Evolutionary conservation across 129 eudicot genomes (phyloP).

Genomic region (Pulicaria dysenterica): DNA sequence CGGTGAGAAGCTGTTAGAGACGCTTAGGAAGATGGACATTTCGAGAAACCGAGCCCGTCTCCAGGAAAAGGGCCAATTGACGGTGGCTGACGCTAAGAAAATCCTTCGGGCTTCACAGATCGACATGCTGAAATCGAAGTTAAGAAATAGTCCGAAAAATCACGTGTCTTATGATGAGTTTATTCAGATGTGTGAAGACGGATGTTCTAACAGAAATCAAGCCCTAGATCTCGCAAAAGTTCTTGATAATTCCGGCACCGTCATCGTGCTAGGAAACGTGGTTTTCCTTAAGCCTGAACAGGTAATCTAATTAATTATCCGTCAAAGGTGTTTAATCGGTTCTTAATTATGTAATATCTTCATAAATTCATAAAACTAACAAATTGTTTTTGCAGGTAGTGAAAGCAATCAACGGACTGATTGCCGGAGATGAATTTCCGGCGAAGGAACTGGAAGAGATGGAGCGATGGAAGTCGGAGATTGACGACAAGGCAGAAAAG

Average conservation of each 20-base stretch:
- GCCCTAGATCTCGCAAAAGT: conserved; percentile 58
- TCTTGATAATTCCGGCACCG: conserved; percentile 75
- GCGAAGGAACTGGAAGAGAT: conserved; percentile 55
- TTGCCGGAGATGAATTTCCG: conserved; percentile 30
- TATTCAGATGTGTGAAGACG: conserved; percentile 49
- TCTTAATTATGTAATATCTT: neutral
- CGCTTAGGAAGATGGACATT: conserved; percentile 56
- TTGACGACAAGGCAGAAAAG: conserved; percentile 70
- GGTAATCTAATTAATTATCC: conserved; percentile 38
- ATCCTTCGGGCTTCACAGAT: conserved; percentile 55
- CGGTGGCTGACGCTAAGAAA: conserved; percentile 74
- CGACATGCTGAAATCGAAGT: conserved; percentile 58
- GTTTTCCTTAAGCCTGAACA: conserved; percentile 82
- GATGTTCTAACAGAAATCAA: conserved; percentile 46
- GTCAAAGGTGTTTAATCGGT: neutral
- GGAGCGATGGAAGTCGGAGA: conserved; percentile 60
- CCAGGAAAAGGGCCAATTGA: conserved; percentile 39
- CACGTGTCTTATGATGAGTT: conserved; percentile 55
- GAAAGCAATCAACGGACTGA: conserved; percentile 66
- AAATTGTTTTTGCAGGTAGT: conserved; percentile 62
- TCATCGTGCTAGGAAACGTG: conserved; percentile 62
- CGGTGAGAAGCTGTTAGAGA: conserved; percentile 52
- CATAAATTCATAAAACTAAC: neutral
- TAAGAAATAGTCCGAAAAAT: conserved; percentile 41
- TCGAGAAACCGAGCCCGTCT: conserved; percentile 50